A percentile compares a stretch with the other conserved stretches of the same genome.
These are phyloP conservation scores for Kurtzmaniella quercitrusa DNA, from an alignment of 1,139 yeast genomes.

Conservation along the genomic window DNA sequence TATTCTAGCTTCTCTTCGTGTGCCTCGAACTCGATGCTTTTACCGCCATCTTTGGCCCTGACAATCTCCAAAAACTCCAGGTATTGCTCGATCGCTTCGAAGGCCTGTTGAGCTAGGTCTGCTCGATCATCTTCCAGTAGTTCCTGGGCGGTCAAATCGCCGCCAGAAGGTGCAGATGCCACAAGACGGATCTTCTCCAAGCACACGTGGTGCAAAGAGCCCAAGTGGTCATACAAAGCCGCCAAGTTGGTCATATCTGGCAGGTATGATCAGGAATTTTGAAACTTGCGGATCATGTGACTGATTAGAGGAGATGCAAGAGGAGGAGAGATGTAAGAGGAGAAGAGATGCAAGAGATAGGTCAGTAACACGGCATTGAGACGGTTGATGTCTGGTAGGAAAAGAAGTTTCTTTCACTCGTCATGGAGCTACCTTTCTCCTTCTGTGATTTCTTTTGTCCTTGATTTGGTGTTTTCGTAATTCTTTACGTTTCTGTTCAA, in stretches of 20 bases:
- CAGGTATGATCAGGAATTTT: neutral
- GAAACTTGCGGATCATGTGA: neutral
- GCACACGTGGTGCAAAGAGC: neutral
- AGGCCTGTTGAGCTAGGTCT: neutral
- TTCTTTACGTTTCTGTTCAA: too few relatives aligned
- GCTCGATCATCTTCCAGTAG: neutral
- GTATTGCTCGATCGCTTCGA: neutral
- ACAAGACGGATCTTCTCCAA: neutral
- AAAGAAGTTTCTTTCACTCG: too few relatives aligned
- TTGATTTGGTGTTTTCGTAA: too few relatives aligned
- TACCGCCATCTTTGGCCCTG: neutral
- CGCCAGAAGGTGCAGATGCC: neutral
- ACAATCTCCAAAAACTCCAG: neutral
- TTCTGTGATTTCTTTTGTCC: too few relatives aligned
- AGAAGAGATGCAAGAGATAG: too few relatives aligned
- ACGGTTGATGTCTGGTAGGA: too few relatives aligned
- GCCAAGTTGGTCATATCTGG: neutral
- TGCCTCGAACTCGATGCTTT: constrained; percentile 10
- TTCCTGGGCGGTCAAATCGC: neutral
- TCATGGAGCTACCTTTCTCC: too few relatives aligned
- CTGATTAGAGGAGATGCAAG: neutral
- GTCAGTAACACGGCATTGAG: too few relatives aligned
- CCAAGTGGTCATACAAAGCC: neutral
- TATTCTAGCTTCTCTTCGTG: constrained; percentile 20
- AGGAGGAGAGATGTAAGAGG: neutral